Percentiles rank a stretch among this genome's conserved stretches.
These are phyloP conservation scores for Wallacemonas sp. DNA, from an alignment of 208 protist species.

Conservation along the genomic window DNA sequence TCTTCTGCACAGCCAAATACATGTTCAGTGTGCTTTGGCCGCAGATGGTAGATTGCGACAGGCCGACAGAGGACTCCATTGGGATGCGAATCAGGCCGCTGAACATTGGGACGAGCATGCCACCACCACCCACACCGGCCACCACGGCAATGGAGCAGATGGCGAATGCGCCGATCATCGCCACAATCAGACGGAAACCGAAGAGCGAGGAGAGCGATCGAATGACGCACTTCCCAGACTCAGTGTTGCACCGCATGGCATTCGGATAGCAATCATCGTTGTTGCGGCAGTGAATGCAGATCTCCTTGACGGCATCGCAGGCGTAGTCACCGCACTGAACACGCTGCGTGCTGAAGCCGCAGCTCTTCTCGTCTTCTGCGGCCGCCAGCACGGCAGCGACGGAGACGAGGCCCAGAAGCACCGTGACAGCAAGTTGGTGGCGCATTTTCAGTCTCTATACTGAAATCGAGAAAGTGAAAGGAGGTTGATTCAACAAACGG, in stretches of 20 bases:
- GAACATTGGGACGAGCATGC: constrained; percentile 85
- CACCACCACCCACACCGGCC: constrained; percentile 80
- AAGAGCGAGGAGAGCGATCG: constrained; percentile 28
- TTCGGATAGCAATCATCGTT: constrained; percentile 64
- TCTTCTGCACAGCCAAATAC: constrained; percentile 49
- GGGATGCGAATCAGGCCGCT: constrained; percentile 45
- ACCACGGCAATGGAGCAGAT: constrained; percentile 75
- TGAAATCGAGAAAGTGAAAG: neutral
- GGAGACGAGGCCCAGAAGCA: neutral
- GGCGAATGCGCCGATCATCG: constrained; percentile 48
- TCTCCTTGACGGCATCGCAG: constrained; percentile 30
- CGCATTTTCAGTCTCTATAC: too few species aligned
- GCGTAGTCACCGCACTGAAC: constrained; percentile 64
- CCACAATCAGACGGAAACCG: constrained; percentile 24
- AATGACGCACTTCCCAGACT: constrained; percentile 46
- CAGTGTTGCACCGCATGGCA: constrained; percentile 41
- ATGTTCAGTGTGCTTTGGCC: constrained; percentile 83
- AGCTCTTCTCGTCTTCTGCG: constrained; percentile 17
- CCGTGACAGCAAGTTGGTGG: constrained; percentile 3
- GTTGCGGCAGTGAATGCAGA: constrained; percentile 43
- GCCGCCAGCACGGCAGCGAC: neutral
- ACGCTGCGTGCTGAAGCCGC: constrained; percentile 53
- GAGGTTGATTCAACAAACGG: neutral
- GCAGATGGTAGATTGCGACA: constrained; percentile 87
- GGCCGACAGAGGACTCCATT: constrained; percentile 57